Conservation (phyloP, 176 grass and related monocot genomes). For the Ensete ventricosum region DNA sequence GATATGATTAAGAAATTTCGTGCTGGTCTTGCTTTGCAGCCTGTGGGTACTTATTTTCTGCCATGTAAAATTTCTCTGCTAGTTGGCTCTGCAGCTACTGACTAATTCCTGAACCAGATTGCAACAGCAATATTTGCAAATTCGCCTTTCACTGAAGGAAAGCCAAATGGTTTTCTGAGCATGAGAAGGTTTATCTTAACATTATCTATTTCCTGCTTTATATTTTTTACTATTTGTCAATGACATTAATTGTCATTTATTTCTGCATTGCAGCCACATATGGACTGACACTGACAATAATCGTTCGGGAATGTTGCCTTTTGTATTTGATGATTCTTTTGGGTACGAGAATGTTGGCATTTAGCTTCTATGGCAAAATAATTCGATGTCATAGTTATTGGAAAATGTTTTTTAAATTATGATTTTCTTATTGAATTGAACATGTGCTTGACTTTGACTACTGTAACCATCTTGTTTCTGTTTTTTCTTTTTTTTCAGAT, state of each 20-base stretch:
- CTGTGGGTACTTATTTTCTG: conserved; percentile 49
- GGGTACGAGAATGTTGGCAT: conserved; percentile 30
- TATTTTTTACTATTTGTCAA: neutral
- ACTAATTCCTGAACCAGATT: conserved; percentile 52
- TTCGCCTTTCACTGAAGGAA: conserved; percentile 97
- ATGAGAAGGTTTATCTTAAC: conserved; percentile 65
- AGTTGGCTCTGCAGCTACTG: conserved; percentile 5
- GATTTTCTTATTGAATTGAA: conserved; percentile 13
- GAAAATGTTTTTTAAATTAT: neutral
- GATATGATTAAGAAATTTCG: conserved; percentile 98
- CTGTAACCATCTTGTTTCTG: neutral
- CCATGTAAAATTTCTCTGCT: neutral
- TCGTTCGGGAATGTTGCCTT: conserved; percentile 93
- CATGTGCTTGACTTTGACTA: conserved; percentile 18
- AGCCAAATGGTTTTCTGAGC: conserved; percentile 96
- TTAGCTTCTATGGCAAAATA: neutral
- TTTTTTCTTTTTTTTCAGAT: conserved; percentile 39
- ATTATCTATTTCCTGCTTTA: conserved; percentile 1
- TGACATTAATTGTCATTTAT: neutral
- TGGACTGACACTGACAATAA: conserved; percentile 99
- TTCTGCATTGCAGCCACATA: conserved; percentile 57
- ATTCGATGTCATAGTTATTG: conserved; percentile 5
- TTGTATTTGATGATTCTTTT: conserved; percentile 81
- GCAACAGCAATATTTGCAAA: conserved; percentile 99
- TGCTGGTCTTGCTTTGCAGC: conserved; percentile 70